Percentiles rank a stretch among this genome's conserved stretches.
These are phyloP conservation scores for Globomyces pollinis-pini DNA, from an alignment of 192 early-diverging fungal species.

Conservation along the genomic window DNA sequence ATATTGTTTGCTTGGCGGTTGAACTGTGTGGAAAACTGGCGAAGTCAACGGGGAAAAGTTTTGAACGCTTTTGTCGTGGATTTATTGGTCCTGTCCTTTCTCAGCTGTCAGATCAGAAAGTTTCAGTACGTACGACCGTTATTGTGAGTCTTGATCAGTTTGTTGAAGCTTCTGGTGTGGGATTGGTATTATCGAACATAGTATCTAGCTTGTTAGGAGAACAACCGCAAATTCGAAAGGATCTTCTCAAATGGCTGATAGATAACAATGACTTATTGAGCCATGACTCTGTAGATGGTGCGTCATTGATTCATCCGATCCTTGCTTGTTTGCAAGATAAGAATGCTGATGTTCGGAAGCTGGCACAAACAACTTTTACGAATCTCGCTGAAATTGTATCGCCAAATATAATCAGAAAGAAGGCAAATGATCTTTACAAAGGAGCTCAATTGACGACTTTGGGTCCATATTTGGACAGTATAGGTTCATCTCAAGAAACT, in stretches of 20 bases:
- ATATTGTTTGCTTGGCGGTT: constrained; percentile 68
- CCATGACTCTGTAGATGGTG: constrained; percentile 45
- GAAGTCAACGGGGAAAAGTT: constrained; percentile 77
- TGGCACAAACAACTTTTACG: constrained; percentile 62
- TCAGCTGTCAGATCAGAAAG: constrained; percentile 84
- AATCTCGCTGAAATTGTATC: constrained; percentile 64
- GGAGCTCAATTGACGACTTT: constrained; percentile 68
- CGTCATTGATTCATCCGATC: constrained; percentile 56
- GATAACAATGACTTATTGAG: constrained; percentile 49
- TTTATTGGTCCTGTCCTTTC: constrained; percentile 64
- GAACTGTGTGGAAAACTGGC: constrained; percentile 75
- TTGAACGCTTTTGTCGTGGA: constrained; percentile 63
- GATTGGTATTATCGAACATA: constrained; percentile 56
- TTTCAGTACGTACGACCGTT: constrained; percentile 71
- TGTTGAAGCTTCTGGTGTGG: constrained; percentile 60
- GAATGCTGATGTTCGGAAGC: constrained; percentile 82
- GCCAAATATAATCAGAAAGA: constrained; percentile 60
- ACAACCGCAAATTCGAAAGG: constrained; percentile 80
- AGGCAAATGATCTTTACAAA: constrained; percentile 64
- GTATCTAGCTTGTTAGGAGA: constrained; percentile 64
- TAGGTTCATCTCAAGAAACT: background rate
- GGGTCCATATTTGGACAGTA: constrained; percentile 41
- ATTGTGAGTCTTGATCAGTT: constrained; percentile 67
- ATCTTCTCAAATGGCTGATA: constrained; percentile 74
- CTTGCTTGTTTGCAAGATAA: constrained; percentile 83